phyloP scores from a whole-genome alignment of 371 early-diverging fungal genomes.

The Apophysomyces elegans region DNA sequence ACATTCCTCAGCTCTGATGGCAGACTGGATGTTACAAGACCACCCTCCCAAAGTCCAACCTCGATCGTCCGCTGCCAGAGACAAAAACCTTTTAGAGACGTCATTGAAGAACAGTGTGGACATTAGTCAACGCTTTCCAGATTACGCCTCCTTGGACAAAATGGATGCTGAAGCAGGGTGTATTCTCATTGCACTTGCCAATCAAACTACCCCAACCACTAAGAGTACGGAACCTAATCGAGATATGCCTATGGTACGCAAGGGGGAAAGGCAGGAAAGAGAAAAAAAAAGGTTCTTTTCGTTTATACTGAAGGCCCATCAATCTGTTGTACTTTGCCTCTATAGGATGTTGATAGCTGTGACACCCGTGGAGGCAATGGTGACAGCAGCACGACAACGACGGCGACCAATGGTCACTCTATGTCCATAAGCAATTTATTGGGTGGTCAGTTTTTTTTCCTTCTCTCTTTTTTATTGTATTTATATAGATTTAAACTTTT shows the following conservation, averaged over 20 bases:
- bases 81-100: constrained; percentile 25
- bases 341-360: too few species aligned
- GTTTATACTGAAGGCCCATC: too few species aligned
- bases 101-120: constrained; percentile 17
- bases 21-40: constrained; percentile 22
- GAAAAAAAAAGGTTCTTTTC: too few species aligned
- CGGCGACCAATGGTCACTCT: constrained; percentile 13
- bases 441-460: constrained; percentile 10
- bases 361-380: too few species aligned
- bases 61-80: constrained; percentile 47
- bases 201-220: constrained; percentile 23
- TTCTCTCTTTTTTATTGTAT: too few species aligned
- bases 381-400: constrained; percentile 13
- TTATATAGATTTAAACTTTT: too few species aligned
- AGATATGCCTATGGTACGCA: too few species aligned
- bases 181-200: constrained; percentile 48
- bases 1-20: constrained; percentile 14
- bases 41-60: constrained; percentile 45
- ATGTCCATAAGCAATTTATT: constrained; percentile 29
- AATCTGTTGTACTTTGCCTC: too few species aligned
- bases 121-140: constrained; percentile 2
- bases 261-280: too few species aligned
- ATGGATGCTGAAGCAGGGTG: constrained; percentile 50
- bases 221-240: too few species aligned
- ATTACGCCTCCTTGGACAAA: constrained; percentile 35